These are phyloP conservation scores for Monosporozyma aquatica DNA, from an alignment of 805 yeast genomes.

Conservation along the genomic window DNA sequence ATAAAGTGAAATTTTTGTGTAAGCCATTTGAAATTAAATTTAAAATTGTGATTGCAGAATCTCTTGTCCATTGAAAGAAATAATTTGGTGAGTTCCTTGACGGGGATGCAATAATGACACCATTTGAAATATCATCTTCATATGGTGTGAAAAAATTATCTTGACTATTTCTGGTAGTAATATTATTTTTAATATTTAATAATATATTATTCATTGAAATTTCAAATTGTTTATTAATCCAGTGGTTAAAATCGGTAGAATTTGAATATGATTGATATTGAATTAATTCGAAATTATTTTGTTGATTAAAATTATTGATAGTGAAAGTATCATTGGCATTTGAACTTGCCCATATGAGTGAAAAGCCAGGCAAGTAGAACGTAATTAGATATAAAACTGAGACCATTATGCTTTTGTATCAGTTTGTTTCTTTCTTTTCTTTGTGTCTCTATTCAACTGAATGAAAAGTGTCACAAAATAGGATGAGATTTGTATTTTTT, in stretches of 20 bases:
- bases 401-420: too few relatives aligned
- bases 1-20: neutral
- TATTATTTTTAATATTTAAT: constrained; percentile 39
- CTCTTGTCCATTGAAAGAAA: constrained; percentile 86
- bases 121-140: constrained; percentile 24
- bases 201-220: constrained; percentile 37
- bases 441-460: too few relatives aligned
- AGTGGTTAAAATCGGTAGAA: constrained; percentile 11
- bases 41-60: constrained; percentile 66
- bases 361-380: too few relatives aligned
- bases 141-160: neutral
- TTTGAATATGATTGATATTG: constrained; percentile 55
- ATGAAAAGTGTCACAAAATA: too few relatives aligned
- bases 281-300: constrained; percentile 53
- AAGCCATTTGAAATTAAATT: neutral
- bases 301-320: neutral
- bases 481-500: too few relatives aligned
- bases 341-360: too few relatives aligned
- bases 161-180: neutral
- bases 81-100: constrained; percentile 65
- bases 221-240: constrained; percentile 38
- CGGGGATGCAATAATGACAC: constrained; percentile 82
- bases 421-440: too few relatives aligned
- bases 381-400: too few relatives aligned
- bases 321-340: neutral